phyloP scores from a whole-genome alignment of 768 basidiomycete species.

The Coprinellus aureogranulatus region DNA sequence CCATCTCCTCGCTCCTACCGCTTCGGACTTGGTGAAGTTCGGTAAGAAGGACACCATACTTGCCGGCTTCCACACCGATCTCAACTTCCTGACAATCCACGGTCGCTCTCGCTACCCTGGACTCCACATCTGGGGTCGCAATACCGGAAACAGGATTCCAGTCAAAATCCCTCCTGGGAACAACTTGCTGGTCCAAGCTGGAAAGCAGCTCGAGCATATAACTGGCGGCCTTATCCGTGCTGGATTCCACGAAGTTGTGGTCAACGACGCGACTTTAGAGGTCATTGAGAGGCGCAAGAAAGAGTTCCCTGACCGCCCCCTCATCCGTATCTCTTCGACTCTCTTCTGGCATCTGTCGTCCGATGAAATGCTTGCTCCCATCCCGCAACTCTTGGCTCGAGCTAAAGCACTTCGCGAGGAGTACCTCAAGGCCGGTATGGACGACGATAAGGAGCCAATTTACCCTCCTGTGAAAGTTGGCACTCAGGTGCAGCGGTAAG shows the following conservation, averaged over 20 bases:
- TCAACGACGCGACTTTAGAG: slow-evolving; percentile 76
- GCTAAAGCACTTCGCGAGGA: slow-evolving; percentile 45
- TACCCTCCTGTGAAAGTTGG: slow-evolving; percentile 86
- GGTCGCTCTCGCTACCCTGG: slow-evolving; percentile 86
- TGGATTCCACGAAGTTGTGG: slow-evolving; percentile 93
- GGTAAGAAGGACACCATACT: slow-evolving; percentile 78
- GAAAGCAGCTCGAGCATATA: slow-evolving; percentile 91
- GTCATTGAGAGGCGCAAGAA: slow-evolving; percentile 59
- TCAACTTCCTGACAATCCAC: slow-evolving; percentile 92
- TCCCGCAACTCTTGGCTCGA: slow-evolving; percentile 50
- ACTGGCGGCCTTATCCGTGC: slow-evolving; percentile 85
- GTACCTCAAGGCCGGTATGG: slow-evolving; percentile 34
- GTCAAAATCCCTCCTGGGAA: slow-evolving; percentile 82
- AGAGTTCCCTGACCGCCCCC: slow-evolving; percentile 70
- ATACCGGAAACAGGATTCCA: slow-evolving; percentile 84
- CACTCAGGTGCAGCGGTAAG: slow-evolving; percentile 81
- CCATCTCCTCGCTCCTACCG: slow-evolving; percentile 90
- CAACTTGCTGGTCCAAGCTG: slow-evolving; percentile 89
- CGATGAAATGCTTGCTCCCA: slow-evolving; percentile 71
- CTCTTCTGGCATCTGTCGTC: slow-evolving; percentile 95
- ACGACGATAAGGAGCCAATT: slow-evolving; percentile 38
- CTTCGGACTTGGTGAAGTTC: slow-evolving; percentile 83
- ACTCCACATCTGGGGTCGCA: slow-evolving; percentile 92
- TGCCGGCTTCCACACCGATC: slow-evolving; percentile 92
- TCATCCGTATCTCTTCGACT: slow-evolving; percentile 93